phyloP scores from a whole-genome alignment of 495 filamentous ascomycete species.

The Neurospora tetrasperma region DNA sequence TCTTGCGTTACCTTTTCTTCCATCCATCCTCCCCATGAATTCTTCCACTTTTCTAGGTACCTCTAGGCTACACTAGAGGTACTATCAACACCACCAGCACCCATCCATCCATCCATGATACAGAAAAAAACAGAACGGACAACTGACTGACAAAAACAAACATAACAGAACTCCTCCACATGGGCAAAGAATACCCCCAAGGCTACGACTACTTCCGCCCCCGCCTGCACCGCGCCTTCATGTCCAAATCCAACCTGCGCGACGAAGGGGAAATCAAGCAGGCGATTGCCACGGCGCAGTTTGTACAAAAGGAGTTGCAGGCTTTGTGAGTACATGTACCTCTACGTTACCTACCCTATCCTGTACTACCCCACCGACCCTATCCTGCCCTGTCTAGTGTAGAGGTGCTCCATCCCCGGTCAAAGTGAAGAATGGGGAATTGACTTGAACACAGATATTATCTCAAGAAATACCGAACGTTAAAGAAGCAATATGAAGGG shows the following conservation, averaged over 20 bases:
- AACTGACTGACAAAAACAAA: too few relatives aligned
- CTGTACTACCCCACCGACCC: too few relatives aligned
- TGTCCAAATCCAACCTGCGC: slow-evolving; percentile 53
- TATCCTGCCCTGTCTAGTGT: too few relatives aligned
- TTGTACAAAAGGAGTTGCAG: slow-evolving; percentile 58
- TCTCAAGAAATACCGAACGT: slow-evolving; percentile 82
- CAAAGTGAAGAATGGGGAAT: too few relatives aligned
- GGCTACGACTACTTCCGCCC: slow-evolving; percentile 77
- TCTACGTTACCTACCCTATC: not conserved
- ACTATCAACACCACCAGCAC: too few relatives aligned
- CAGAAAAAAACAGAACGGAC: too few relatives aligned
- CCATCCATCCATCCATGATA: too few relatives aligned
- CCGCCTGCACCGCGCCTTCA: slow-evolving; percentile 77
- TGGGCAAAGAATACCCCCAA: slow-evolving; percentile 79
- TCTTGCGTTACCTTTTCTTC: not conserved
- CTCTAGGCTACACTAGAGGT: too few relatives aligned
- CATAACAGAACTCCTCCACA: slow-evolving; percentile 61
- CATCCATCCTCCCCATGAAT: too few relatives aligned
- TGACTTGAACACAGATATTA: slow-evolving; percentile 39
- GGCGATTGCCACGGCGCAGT: slow-evolving; percentile 70
- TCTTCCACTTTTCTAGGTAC: too few relatives aligned
- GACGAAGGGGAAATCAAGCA: slow-evolving; percentile 66
- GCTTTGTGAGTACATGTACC: not conserved
- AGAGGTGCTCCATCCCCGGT: not conserved
- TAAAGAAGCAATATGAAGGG: slow-evolving; percentile 44